Evolutionary conservation across 768 basidiomycete species (phyloP).

Genomic region (Auriscalpium orientale): DNA sequence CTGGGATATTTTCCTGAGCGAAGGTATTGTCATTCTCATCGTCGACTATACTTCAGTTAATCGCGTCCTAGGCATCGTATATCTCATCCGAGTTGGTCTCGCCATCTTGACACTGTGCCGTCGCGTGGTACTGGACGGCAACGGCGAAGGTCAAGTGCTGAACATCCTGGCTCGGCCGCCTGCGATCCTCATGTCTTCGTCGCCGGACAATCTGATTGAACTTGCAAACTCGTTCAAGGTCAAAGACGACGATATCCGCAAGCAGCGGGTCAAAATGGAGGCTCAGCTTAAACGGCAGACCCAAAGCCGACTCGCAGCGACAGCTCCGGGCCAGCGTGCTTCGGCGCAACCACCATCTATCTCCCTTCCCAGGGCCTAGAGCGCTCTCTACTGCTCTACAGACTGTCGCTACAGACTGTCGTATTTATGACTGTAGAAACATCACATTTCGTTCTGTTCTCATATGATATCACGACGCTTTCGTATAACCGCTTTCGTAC

Average conservation of each 20-base stretch:
- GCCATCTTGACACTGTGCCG: constrained; percentile 56
- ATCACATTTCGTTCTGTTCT: too few relatives aligned
- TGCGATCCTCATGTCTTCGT: constrained; percentile 43
- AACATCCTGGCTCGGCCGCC: constrained; percentile 45
- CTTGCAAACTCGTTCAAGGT: constrained; percentile 58
- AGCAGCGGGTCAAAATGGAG: constrained; percentile 69
- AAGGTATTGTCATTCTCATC: constrained; percentile 38
- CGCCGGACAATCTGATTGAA: constrained; percentile 55
- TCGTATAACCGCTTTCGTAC: too few relatives aligned
- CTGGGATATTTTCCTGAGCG: constrained; percentile 79
- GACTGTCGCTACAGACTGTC: too few relatives aligned
- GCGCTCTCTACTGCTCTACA: too few relatives aligned
- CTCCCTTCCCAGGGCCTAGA: constrained; percentile 18
- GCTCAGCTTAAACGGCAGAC: constrained; percentile 60
- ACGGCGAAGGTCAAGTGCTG: constrained; percentile 39
- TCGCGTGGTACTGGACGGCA: constrained; percentile 46
- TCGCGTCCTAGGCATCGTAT: constrained; percentile 48
- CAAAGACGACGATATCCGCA: constrained; percentile 74
- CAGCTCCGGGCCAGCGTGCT: background rate
- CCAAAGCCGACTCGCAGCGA: constrained; percentile 23
- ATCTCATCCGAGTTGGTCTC: constrained; percentile 68
- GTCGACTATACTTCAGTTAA: background rate
- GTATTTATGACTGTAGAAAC: too few relatives aligned
- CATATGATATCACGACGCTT: too few relatives aligned
- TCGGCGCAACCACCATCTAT: constrained; percentile 12